Base-by-base conservation (phyloP, 2,329 filamentous ascomycete genomes). In the Fusarium lyarnte region DNA sequence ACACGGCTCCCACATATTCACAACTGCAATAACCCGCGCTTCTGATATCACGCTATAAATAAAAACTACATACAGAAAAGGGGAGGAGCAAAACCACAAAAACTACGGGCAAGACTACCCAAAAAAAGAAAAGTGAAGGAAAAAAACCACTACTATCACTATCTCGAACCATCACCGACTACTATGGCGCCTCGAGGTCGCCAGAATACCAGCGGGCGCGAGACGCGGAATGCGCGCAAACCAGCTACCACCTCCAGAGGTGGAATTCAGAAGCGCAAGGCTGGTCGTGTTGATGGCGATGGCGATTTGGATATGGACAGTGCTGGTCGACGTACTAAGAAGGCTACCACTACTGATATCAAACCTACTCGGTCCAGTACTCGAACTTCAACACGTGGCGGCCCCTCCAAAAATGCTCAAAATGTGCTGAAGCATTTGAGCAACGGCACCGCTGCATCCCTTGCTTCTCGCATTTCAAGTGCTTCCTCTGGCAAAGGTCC, bases 261-360 rank as follows among this genome's bases (percentile, higher is more conserved):
- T 39, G 88, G 88, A 35, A 85, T 90, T 59, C 80, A 82, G 25
- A 90, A 89, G 78, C 85, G 85, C 52, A 85, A 77, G 55, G 76
- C 54, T 47, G 70, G 76, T 7, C 84, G 82, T 68, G 78, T 84
- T 53, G 88, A 90, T 74, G 81, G 84, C 58, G 88, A 90, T 81
- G 88, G 88, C 36, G 88, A 90, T 74, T 82, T 90, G n/a, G 84
- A 88, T 36, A 90, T 90, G 88, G 86, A 86, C 70, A 80, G 79
- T 52, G 72, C 79, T 25, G 77, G 76, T 51, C 77, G 80, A 70
- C 79, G 82, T 63, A 68, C 78, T n/a, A 81, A 79, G 62, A 82
- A 77, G 74, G 45, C 78, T 33, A 58, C 78, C 39, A 58, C 76
- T 33, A 69, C 75, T 25, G 78, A 78, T 35, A 63, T 76, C 27